phyloP scores from a whole-genome alignment of 495 filamentous ascomycete genomes.

The Annulohypoxylon nitens region DNA sequence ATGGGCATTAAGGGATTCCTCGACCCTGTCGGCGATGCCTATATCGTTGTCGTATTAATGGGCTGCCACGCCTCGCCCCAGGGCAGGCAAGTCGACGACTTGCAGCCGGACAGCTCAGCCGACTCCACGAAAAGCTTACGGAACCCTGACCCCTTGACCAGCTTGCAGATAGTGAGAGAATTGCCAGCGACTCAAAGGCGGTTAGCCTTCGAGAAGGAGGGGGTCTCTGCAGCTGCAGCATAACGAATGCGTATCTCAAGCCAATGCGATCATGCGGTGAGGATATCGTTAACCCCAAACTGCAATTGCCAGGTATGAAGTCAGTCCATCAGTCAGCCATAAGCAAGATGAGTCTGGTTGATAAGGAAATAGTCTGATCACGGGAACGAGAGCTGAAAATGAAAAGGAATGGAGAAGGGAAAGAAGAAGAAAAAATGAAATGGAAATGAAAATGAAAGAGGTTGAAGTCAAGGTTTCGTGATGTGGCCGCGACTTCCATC shows the following conservation, averaged over 20 bases:
- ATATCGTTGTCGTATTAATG: conserved; percentile 50
- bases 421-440: not conserved
- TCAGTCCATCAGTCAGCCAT: conserved; percentile 20
- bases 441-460: conserved; percentile 2
- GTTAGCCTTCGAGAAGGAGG: conserved; percentile 15
- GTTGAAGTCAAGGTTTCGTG: conserved; percentile 5
- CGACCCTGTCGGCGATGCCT: conserved; percentile 48
- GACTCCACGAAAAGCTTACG: conserved; percentile 37
- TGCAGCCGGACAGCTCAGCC: conserved; percentile 40
- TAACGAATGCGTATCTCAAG: conserved; percentile 30
- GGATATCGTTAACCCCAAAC: conserved; percentile 12
- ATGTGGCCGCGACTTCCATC: conserved; percentile 6
- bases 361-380: conserved; percentile 15
- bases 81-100: conserved; percentile 15
- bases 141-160: conserved; percentile 24
- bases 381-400: not conserved
- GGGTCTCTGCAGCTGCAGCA: conserved; percentile 42
- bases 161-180: conserved; percentile 38
- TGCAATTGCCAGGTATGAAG: conserved; percentile 21
- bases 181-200: conserved; percentile 31
- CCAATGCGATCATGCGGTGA: conserved; percentile 43
- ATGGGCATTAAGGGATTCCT: conserved; percentile 32
- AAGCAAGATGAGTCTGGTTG: conserved; percentile 18
- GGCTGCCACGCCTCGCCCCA: conserved; percentile 41
- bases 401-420: not conserved